These are phyloP conservation scores for Candida sanyaensis DNA, from an alignment of 1,139 yeast species.

Conservation along the genomic window DNA sequence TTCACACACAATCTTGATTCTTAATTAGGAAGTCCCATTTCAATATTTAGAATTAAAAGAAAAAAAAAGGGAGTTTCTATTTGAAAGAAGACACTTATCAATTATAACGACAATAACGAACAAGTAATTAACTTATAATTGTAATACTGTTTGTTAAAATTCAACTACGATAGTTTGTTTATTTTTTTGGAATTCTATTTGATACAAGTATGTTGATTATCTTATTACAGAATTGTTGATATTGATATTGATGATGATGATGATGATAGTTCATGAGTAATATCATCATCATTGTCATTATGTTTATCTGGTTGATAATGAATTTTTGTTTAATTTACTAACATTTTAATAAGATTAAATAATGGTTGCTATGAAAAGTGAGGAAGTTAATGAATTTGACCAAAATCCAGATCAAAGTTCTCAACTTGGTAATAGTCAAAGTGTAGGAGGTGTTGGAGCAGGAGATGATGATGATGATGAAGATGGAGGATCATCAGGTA, in stretches of 20 bases:
- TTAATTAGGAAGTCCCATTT: background rate
- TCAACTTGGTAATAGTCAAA: background rate
- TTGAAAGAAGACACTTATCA: background rate
- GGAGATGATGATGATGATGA: conserved; percentile 70
- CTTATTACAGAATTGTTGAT: no score
- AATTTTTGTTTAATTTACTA: background rate
- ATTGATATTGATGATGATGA: no score
- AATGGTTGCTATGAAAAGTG: conserved; percentile 27
- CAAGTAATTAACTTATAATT: background rate
- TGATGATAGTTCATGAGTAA: no score
- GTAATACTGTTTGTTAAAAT: no score
- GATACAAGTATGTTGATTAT: no score
- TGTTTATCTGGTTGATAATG: background rate
- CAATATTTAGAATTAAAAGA: no score
- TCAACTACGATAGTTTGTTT: no score
- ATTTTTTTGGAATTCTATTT: no score
- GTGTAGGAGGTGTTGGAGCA: conserved; percentile 16
- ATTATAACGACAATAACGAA: background rate
- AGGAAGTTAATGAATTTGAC: conserved; percentile 35
- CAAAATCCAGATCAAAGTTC: conserved; percentile 14
- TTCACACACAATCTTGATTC: background rate
- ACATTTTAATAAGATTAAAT: background rate
- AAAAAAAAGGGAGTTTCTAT: no score
- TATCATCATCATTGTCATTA: background rate
- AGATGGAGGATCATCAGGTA: conserved; percentile 56